Conservation (phyloP, 1,139 yeast genomes). For the Meyerozyma carpophila region DNA sequence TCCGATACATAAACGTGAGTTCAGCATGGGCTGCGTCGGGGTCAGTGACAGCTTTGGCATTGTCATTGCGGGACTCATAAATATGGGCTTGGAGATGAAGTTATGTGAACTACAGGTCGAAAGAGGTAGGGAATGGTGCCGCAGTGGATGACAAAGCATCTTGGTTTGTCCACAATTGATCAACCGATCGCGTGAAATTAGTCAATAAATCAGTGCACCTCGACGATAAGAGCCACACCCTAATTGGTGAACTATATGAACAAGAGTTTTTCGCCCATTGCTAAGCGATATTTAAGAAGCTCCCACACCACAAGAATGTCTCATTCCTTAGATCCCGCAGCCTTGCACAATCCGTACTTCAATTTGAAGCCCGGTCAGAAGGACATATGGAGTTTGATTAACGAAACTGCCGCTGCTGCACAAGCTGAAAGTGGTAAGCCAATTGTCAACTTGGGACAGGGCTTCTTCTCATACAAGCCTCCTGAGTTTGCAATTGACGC, state of each 20-base stretch:
- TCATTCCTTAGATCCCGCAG: neutral
- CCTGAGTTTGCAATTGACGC: conserved; percentile 86
- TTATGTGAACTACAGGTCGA: conserved; percentile 68
- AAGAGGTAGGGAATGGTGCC: conserved; percentile 64
- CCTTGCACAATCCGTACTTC: conserved; percentile 59
- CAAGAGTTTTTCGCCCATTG: neutral
- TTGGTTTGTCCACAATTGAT: neutral
- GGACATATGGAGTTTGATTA: conserved; percentile 92
- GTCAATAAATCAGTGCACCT: neutral
- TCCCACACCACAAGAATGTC: neutral
- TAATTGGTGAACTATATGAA: neutral
- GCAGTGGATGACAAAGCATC: conserved; percentile 1
- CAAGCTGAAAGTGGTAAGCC: conserved; percentile 60
- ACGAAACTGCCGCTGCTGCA: conserved; percentile 89
- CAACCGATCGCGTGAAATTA: neutral
- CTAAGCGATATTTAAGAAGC: neutral
- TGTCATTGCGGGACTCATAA: conserved; percentile 72
- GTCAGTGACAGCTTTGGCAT: conserved; percentile 89
- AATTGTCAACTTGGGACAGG: conserved; percentile 88
- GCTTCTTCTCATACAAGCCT: conserved; percentile 92
- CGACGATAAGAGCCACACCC: neutral
- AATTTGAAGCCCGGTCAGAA: conserved; percentile 51
- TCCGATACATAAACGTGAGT: conserved; percentile 58
- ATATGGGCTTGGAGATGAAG: conserved; percentile 65
- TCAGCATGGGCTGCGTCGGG: conserved; percentile 90